These are phyloP conservation scores for Halophytophthora polymorphica DNA, from an alignment of 352 stramenopile species.

Conservation along the genomic window DNA sequence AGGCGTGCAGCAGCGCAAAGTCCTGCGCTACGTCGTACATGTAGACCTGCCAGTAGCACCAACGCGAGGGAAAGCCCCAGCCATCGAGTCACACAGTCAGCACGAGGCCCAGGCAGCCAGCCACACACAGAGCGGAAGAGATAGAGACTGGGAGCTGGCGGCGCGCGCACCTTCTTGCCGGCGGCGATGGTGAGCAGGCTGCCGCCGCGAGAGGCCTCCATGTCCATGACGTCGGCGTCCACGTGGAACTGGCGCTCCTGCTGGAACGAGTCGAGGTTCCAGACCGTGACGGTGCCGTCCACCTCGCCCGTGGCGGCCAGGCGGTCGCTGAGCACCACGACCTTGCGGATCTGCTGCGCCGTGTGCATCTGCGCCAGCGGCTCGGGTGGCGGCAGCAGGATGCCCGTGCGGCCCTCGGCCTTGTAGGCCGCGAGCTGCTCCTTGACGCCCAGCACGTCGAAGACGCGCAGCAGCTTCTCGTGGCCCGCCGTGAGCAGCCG, in stretches of 20 bases:
- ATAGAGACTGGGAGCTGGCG: neutral
- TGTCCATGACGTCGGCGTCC: constrained; percentile 77
- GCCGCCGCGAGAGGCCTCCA: constrained; percentile 69
- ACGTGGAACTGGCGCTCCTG: constrained; percentile 58
- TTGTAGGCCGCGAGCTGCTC: constrained; percentile 59
- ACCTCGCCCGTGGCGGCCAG: constrained; percentile 69
- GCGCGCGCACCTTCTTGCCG: constrained; percentile 71
- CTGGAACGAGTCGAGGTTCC: constrained; percentile 54
- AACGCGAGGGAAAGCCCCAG: too few relatives aligned
- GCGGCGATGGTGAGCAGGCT: constrained; percentile 88
- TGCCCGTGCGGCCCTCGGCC: constrained; percentile 56
- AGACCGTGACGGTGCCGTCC: constrained; percentile 67
- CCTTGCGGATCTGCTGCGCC: constrained; percentile 75
- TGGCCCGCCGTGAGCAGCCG: constrained; percentile 92
- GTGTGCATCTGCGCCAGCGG: constrained; percentile 52
- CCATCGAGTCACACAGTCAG: constrained; percentile 3
- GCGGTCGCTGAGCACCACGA: constrained; percentile 54
- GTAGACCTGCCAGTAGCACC: constrained; percentile 75
- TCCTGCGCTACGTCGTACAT: constrained; percentile 89
- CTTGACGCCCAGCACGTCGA: constrained; percentile 70
- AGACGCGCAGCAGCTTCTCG: constrained; percentile 94
- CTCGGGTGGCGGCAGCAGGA: constrained; percentile 46
- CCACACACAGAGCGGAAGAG: too few relatives aligned
- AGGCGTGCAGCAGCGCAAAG: constrained; percentile 68
- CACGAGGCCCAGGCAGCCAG: neutral